These are phyloP conservation scores for Exophiala xenobiotica DNA, from an alignment of 2,329 filamentous ascomycete species.

Conservation along the genomic window DNA sequence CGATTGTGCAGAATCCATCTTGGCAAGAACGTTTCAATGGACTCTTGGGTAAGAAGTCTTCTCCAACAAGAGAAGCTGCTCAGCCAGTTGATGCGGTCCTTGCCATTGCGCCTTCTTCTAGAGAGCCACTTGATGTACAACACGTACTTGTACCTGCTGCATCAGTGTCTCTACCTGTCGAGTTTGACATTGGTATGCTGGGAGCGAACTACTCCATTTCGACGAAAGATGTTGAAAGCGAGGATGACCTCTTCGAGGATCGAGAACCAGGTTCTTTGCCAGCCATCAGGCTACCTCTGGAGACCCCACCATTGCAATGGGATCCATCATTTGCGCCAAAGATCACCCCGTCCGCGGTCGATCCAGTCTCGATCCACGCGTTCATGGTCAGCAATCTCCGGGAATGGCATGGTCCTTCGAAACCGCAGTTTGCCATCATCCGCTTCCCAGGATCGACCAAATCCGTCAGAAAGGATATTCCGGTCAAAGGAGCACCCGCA, in stretches of 20 bases:
- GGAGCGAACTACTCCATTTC: constrained; percentile 38
- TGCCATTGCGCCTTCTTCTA: constrained; percentile 66
- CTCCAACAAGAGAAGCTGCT: constrained; percentile 37
- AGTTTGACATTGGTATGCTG: not conserved
- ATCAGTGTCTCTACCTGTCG: constrained; percentile 25
- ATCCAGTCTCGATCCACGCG: constrained; percentile 13
- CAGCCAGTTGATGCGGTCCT: constrained; percentile 26
- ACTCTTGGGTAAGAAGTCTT: constrained; percentile 64
- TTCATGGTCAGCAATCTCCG: constrained; percentile 25
- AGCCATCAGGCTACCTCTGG: constrained; percentile 61
- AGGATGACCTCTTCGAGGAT: constrained; percentile 78
- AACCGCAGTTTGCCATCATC: constrained; percentile 28
- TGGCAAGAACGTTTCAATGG: constrained; percentile 65
- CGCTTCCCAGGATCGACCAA: constrained; percentile 22
- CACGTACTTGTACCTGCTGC: constrained; percentile 18
- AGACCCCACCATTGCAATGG: constrained; percentile 9
- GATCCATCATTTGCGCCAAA: constrained; percentile 1
- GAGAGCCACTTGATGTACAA: constrained; percentile 61
- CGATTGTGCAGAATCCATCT: constrained; percentile 48
- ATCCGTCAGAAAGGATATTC: constrained; percentile 27
- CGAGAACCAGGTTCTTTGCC: constrained; percentile 78
- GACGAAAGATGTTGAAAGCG: constrained; percentile 71
- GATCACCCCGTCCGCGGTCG: constrained; percentile 6
- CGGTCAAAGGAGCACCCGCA: constrained; percentile 13
- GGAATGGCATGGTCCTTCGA: constrained; percentile 17